Evolutionary conservation across 2,329 filamentous ascomycete species (phyloP).

Genomic region (Pyrenophora tritici-repentis): DNA sequence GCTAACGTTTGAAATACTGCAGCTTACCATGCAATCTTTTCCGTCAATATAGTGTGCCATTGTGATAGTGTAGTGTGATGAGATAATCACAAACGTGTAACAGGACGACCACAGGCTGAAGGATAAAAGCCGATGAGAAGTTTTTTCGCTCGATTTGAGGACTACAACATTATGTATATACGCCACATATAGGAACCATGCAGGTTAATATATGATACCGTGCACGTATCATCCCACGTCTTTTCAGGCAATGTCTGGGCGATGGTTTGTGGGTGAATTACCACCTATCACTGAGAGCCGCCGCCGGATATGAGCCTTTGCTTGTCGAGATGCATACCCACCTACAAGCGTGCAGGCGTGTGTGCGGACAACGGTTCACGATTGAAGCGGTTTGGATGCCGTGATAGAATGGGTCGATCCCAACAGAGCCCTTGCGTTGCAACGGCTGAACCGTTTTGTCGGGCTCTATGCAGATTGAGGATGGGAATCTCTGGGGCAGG

Average conservation of each 20-base stretch:
- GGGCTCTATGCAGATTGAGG: background rate
- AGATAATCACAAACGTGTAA: conserved; percentile 2
- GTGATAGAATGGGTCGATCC: conserved; percentile 5
- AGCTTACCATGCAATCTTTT: conserved; percentile 24
- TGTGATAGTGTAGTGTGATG: conserved; percentile 5
- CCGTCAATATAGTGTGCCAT: conserved; percentile 24
- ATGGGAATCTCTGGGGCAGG: background rate
- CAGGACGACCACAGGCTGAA: background rate
- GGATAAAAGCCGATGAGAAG: conserved; percentile 1
- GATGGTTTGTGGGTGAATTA: background rate
- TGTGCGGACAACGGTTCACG: background rate
- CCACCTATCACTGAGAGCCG: conserved; percentile 4
- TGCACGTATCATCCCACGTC: conserved; percentile 2
- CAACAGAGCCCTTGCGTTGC: conserved; percentile 3
- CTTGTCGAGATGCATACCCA: background rate
- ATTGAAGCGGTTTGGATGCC: background rate
- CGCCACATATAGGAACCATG: background rate
- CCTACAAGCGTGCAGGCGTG: background rate
- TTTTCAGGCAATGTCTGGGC: conserved; percentile 1
- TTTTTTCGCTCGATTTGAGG: conserved; percentile 6
- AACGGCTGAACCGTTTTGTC: conserved; percentile 9
- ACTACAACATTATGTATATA: conserved; percentile 11
- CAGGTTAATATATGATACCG: conserved; percentile 2
- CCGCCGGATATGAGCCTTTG: conserved; percentile 5
- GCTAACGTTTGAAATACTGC: background rate